Conservation (phyloP, 495 filamentous ascomycete species). For the Xanthoparmelia taractica region DNA sequence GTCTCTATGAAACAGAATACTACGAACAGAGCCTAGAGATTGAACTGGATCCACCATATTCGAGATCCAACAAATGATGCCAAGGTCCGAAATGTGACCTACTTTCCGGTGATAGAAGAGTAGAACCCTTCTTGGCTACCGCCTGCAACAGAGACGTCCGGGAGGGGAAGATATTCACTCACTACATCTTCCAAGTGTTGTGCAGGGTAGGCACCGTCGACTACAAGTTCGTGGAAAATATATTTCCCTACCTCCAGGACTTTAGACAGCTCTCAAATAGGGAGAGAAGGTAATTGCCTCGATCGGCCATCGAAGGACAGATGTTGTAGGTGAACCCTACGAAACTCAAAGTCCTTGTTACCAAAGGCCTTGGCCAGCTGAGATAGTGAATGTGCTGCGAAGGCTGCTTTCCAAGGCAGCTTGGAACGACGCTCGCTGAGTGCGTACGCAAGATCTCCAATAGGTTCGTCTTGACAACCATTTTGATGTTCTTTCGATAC, state of each 20-base stretch:
- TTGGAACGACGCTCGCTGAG: conserved; percentile 27
- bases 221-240: conserved; percentile 32
- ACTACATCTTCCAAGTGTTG: conserved; percentile 37
- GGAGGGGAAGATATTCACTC: conserved; percentile 26
- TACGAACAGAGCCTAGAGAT: conserved; percentile 34
- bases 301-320: no score
- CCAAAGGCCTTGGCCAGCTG: conserved; percentile 12
- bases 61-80: conserved; percentile 35
- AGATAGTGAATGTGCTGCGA: conserved; percentile 15
- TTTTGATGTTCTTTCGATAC: neutral
- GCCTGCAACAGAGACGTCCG: neutral
- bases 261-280: no score
- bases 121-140: neutral
- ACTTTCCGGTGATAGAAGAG: conserved; percentile 27
- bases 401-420: conserved; percentile 26
- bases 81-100: conserved; percentile 22
- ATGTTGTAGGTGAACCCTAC: conserved; percentile 10
- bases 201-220: conserved; percentile 55
- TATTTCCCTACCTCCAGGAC: no score
- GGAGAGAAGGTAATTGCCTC: no score
- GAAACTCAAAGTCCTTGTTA: conserved; percentile 18
- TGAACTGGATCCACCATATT: conserved; percentile 39
- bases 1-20: no score
- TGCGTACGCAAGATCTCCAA: conserved; percentile 29
- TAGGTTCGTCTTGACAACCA: neutral